Base-by-base conservation (phyloP, 106 monocot genomes). In the Platanthera guangdongensis region DNA sequence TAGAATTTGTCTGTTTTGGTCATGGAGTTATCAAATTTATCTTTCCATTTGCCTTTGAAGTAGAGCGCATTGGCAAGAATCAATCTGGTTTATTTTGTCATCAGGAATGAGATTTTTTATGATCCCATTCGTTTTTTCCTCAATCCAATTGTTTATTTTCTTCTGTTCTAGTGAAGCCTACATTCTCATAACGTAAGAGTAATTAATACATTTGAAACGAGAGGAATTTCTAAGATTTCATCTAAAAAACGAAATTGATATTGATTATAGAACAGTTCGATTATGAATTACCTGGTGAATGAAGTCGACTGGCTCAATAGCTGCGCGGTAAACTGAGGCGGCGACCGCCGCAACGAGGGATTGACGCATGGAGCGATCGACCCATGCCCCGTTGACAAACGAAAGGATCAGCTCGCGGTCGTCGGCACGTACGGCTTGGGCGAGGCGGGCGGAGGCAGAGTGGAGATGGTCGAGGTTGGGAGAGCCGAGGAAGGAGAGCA, bases 11-110 rank as follows among this genome's bases (percentile, higher is more conserved):
- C 25, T 1, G 74, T 32, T 50, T 1, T 59, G 47, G 84, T 84
- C 39, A 52, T 53, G n/a, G 57, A 80, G 2, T 0, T 1, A 10
- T 80, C 73, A 19, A 84, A 84, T 47, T 73, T 73, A 0, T 84
- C 5, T 3, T 73, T 21, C 84, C 85, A 85, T 2, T 5, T n/a
- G 18, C 74, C 81, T 75, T 81, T 85, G 81, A 81, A 85, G 51
- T 85, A 75, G 51, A 85, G 74, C 2, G 85, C 85, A 16, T 85
- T 85, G 18, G 68, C 57, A 0, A 85, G 65, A 51, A 85, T 57
- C 2, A 81, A 18, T 12, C 39, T 25, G 0, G 18, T 78, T 6
- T 0, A 85, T 71, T 9, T 78, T 8, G 9, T 32, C 57, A 32
- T 21, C 9, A 21, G 80, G 76, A 13, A 84, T 63, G 9, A 84